Evolutionary conservation across 2,329 filamentous ascomycete genomes (phyloP), one percentile per base, ranked within the genome.

Genomic region (Hymenoscyphus albidus): DNA sequence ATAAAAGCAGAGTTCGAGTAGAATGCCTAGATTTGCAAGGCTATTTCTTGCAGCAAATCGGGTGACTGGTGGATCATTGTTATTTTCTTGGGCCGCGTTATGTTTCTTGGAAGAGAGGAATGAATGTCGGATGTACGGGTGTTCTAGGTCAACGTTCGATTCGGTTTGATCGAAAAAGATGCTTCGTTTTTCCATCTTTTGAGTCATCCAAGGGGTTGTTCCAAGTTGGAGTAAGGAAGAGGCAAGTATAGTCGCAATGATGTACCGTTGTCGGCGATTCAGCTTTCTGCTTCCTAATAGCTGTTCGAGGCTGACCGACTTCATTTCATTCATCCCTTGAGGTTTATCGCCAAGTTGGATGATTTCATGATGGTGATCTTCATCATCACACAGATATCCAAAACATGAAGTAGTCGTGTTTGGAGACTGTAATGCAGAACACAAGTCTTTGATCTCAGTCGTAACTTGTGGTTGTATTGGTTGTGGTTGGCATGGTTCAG

Each of bases 1-100:
- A 1, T 70, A 69, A 39, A 70, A 73, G 40, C 70, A 72, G 5
- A 73, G 66, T 59, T 74, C 72, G 1, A 73, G 68, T 1, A 73
- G 31, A 16, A 70, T 74, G 1, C 69, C 71, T 5, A 74, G 64
- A 38, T 65, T 60, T 3, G 13, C 62, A 5, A 72, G 62, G 51
- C 61, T 65, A 12, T 68, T 64, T 3, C 68, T 69, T 1, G 64
- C 56, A 6, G 57, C 40, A 35, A 64, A 57, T 4, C 63, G 62
- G 35, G 60, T 58, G 12, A 27, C 3, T 12, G 39, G n/a, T 27
- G 35, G 55, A n/a, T 14, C 38, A 9, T 3, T 5, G 5, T 7
- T 32, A 4, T 35, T 9, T 10, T 14, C 40, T 39, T 56, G 32
- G 12, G n/a, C 9, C 18, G 16, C 7, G 14, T n/a, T 13, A 18